Evolutionary conservation across 2,329 filamentous ascomycete genomes (phyloP).

Genomic region (Claviceps arundinis): DNA sequence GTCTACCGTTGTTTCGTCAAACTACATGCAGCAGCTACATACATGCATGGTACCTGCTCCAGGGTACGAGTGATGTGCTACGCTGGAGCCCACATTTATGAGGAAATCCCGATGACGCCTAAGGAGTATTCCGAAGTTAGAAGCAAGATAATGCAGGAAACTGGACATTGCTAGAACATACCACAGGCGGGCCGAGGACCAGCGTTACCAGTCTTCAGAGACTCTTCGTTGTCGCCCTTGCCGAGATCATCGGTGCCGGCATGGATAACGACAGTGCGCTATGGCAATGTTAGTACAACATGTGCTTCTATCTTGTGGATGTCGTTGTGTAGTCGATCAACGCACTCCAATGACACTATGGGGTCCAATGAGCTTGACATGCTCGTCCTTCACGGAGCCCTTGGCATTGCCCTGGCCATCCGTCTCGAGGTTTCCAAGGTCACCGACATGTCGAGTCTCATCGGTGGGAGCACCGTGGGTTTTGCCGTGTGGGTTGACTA

Average conservation of each 20-base stretch:
- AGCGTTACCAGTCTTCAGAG: constrained; percentile 96
- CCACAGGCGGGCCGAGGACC: constrained; percentile 89
- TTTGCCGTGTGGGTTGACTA: constrained; percentile 93
- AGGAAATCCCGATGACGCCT: constrained; percentile 83
- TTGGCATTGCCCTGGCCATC: constrained; percentile 83
- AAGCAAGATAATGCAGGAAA: not conserved
- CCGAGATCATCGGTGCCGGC: constrained; percentile 93
- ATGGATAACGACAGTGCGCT: constrained; percentile 94
- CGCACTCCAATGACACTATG: constrained; percentile 87
- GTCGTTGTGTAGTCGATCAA: constrained; percentile 4
- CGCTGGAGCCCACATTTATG: constrained; percentile 32
- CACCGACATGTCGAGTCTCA: constrained; percentile 82
- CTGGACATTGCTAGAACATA: constrained; percentile 29
- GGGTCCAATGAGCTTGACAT: constrained; percentile 91
- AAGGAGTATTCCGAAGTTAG: constrained; percentile 7
- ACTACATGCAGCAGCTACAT: not conserved
- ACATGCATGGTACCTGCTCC: not conserved
- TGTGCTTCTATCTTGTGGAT: too few species aligned
- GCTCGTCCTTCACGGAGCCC: constrained; percentile 65
- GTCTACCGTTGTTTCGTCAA: not conserved
- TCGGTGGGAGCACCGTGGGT: constrained; percentile 80
- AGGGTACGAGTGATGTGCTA: not conserved
- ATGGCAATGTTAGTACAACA: constrained; percentile 5
- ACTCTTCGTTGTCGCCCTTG: constrained; percentile 83
- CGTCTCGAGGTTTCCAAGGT: constrained; percentile 94